These are phyloP conservation scores for Mytilinidion resinicola DNA, from an alignment of 495 filamentous ascomycete genomes.

Conservation along the genomic window DNA sequence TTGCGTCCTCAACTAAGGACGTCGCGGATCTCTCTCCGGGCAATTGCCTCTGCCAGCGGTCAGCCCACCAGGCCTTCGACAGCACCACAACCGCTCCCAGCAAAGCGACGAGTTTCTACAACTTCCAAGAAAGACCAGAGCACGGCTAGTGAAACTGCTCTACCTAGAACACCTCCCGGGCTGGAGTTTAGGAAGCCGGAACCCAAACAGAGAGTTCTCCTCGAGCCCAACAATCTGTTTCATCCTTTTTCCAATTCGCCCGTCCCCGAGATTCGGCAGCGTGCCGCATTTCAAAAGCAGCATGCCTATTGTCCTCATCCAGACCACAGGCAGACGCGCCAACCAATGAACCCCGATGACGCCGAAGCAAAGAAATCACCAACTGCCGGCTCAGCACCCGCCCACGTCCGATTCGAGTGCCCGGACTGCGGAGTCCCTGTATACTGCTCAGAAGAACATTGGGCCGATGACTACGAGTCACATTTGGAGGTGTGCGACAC, in stretches of 20 bases:
- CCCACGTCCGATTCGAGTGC: conserved; percentile 86
- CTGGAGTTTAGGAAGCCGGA: conserved; percentile 15
- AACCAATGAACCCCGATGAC: conserved; percentile 53
- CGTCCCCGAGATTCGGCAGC: conserved; percentile 69
- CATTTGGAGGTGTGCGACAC: conserved; percentile 91
- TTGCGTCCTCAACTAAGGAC: conserved; percentile 9
- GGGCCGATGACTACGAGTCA: conserved; percentile 86
- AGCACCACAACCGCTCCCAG: neutral
- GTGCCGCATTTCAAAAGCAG: conserved; percentile 82
- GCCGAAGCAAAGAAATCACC: conserved; percentile 50
- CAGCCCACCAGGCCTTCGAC: conserved; percentile 14
- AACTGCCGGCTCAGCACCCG: conserved; percentile 53
- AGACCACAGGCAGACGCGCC: conserved; percentile 63
- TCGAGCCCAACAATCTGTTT: conserved; percentile 80
- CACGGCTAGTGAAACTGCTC: neutral
- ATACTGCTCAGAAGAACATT: conserved; percentile 89
- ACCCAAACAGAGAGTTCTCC: conserved; percentile 38
- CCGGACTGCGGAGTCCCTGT: conserved; percentile 93
- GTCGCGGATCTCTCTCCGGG: neutral
- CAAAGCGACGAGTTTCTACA: conserved; percentile 18
- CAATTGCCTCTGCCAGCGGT: conserved; percentile 3
- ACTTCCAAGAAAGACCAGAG: conserved; percentile 6
- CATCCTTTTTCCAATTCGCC: conserved; percentile 86
- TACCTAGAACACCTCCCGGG: conserved; percentile 10
- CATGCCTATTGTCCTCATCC: conserved; percentile 91